These are phyloP conservation scores for Botrytis pseudocinerea DNA, from an alignment of 2,329 filamentous ascomycete species.

Conservation along the genomic window DNA sequence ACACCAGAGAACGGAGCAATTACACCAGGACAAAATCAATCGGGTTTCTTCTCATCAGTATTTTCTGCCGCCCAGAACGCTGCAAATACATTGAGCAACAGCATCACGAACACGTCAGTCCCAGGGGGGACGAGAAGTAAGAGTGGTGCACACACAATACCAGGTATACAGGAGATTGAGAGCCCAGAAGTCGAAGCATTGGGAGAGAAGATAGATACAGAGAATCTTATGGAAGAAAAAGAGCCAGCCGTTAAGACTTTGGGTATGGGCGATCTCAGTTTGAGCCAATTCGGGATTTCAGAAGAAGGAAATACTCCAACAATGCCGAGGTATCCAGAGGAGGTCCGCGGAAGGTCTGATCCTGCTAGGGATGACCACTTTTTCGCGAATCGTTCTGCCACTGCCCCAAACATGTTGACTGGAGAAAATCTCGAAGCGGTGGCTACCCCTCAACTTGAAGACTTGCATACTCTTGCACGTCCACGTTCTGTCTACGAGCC, in stretches of 20 bases:
- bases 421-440: conserved; percentile 31
- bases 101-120: conserved; percentile 65
- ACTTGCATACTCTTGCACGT: conserved; percentile 31
- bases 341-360: conserved; percentile 34
- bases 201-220: conserved; percentile 39
- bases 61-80: conserved; percentile 93
- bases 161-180: conserved; percentile 38
- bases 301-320: conserved; percentile 60
- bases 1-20: conserved; percentile 65
- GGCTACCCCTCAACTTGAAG: conserved; percentile 32
- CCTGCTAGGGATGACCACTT: conserved; percentile 32
- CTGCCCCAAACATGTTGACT: conserved; percentile 18
- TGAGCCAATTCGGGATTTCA: conserved; percentile 81
- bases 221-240: conserved; percentile 51
- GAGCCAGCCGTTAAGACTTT: conserved; percentile 84
- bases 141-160: conserved; percentile 37
- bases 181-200: conserved; percentile 40
- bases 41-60: conserved; percentile 90
- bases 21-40: conserved; percentile 47
- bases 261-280: conserved; percentile 82
- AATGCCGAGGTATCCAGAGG: conserved; percentile 55
- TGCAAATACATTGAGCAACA: conserved; percentile 71
- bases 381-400: conserved; percentile 17
- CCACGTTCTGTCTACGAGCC: conserved; percentile 56
- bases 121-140: conserved; percentile 52